These are phyloP conservation scores for Endotrypanum monterogeii DNA, from an alignment of 208 protist genomes.

Conservation along the genomic window DNA sequence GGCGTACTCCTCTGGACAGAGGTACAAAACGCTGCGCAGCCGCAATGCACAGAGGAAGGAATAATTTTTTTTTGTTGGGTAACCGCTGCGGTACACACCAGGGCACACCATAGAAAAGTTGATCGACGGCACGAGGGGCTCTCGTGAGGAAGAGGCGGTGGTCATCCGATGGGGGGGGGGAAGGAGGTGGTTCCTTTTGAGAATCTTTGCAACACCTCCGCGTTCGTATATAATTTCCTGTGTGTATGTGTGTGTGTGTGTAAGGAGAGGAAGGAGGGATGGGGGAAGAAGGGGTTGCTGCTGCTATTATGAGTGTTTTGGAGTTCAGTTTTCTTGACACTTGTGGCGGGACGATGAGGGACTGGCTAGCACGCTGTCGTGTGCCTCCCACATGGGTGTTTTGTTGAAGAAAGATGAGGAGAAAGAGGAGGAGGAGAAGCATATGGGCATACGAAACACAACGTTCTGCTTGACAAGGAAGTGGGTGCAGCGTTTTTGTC, in stretches of 20 bases:
- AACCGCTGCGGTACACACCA: conserved; percentile 96
- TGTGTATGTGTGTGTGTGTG: conserved; percentile 5
- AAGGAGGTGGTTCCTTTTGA: not conserved
- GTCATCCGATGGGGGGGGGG: conserved; percentile 26
- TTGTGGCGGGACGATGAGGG: not conserved
- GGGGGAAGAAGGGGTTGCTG: not conserved
- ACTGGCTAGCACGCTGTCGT: not conserved
- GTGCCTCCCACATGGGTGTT: not conserved
- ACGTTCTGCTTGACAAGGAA: not conserved
- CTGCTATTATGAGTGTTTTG: not conserved
- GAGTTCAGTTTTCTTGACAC: not conserved
- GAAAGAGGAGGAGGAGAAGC: not conserved
- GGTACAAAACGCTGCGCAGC: conserved; percentile 94
- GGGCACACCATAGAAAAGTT: conserved; percentile 97
- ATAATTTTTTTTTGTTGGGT: conserved; percentile 97
- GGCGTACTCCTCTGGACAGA: conserved; percentile 95
- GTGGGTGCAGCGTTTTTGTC: not conserved
- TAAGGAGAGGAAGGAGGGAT: not conserved
- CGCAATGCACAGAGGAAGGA: conserved; percentile 94
- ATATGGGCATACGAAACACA: not conserved
- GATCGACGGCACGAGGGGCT: conserved; percentile 81
- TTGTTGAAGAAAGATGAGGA: not conserved
- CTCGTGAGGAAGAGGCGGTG: conserved; percentile 32
- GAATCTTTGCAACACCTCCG: not conserved
- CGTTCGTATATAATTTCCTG: not conserved